A percentile compares a stretch with the other conserved stretches of the same genome.
Conservation (phyloP, 768 basidiomycete genomes). For the Podaxis carcinomalis region DNA sequence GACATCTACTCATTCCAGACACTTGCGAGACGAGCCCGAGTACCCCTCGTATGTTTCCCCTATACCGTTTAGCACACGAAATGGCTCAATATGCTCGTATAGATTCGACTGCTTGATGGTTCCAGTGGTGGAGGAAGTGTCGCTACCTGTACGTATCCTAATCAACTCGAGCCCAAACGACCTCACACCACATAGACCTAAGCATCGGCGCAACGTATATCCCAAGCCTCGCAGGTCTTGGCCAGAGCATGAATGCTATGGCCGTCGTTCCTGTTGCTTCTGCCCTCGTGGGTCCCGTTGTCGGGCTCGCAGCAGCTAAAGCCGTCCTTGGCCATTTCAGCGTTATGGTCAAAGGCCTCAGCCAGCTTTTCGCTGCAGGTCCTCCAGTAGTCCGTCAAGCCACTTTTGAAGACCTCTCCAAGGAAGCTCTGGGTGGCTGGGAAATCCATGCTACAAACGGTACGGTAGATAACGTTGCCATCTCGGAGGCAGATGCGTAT, state of each 20-base stretch:
- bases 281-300: conserved; percentile 35
- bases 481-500: conserved; percentile 32
- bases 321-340: conserved; percentile 35
- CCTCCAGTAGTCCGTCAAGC: conserved; percentile 34
- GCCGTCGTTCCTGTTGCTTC: conserved; percentile 34
- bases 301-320: conserved; percentile 37
- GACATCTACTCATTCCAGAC: conserved; percentile 17
- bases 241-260: conserved; percentile 33
- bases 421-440: conserved; percentile 32
- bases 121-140: conserved; percentile 40
- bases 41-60: conserved; percentile 27
- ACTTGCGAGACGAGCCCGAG: conserved; percentile 28
- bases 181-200: conserved; percentile 22
- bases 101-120: conserved; percentile 37
- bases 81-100: not conserved
- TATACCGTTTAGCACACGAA: not conserved
- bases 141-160: conserved; percentile 25
- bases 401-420: conserved; percentile 31
- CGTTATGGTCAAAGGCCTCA: conserved; percentile 38
- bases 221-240: conserved; percentile 29
- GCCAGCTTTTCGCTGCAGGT: conserved; percentile 30
- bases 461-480: conserved; percentile 32
- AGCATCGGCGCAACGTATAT: conserved; percentile 35
- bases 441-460: conserved; percentile 33
- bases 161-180: not conserved